Percentiles rank a stretch among this genome's conserved stretches.
These are phyloP conservation scores for Apiotrichum porosum DNA, from an alignment of 1,284 basidiomycete genomes.

Conservation along the genomic window DNA sequence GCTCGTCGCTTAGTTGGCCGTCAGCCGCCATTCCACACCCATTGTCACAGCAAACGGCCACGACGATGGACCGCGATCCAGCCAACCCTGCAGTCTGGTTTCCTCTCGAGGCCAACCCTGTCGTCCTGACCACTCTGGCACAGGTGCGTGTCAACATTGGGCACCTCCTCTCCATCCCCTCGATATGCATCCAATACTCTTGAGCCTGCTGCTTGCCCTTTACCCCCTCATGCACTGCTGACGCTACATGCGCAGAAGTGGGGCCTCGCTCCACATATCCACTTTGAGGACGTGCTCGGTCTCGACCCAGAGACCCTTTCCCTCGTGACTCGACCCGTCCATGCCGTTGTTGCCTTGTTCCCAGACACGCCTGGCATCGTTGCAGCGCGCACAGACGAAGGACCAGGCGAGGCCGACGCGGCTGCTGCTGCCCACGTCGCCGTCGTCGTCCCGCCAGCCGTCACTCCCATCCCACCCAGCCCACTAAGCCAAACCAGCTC, in stretches of 20 bases:
- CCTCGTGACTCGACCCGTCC: constrained; percentile 50
- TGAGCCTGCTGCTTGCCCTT: no score
- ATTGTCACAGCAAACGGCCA: no score
- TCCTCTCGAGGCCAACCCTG: constrained; percentile 18
- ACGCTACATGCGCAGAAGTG: constrained; percentile 19
- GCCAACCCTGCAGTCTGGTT: no score
- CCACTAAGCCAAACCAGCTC: no score
- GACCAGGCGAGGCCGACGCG: neutral
- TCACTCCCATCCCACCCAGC: no score
- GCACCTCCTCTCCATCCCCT: neutral
- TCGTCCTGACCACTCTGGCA: constrained; percentile 18
- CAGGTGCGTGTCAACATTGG: constrained; percentile 5
- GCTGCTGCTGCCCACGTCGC: neutral
- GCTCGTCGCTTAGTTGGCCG: no score
- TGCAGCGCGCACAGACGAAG: constrained; percentile 8
- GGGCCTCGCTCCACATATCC: constrained; percentile 43
- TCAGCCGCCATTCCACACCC: no score
- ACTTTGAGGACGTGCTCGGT: constrained; percentile 53
- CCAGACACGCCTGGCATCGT: constrained; percentile 32
- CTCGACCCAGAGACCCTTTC: constrained; percentile 52
- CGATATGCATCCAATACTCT: neutral
- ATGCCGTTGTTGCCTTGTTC: constrained; percentile 52
- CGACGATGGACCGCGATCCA: no score
- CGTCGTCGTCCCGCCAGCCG: no score
- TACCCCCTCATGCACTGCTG: neutral